Base-by-base conservation (phyloP, 352 stramenopile species). In the Globisporangium alternatum region DNA sequence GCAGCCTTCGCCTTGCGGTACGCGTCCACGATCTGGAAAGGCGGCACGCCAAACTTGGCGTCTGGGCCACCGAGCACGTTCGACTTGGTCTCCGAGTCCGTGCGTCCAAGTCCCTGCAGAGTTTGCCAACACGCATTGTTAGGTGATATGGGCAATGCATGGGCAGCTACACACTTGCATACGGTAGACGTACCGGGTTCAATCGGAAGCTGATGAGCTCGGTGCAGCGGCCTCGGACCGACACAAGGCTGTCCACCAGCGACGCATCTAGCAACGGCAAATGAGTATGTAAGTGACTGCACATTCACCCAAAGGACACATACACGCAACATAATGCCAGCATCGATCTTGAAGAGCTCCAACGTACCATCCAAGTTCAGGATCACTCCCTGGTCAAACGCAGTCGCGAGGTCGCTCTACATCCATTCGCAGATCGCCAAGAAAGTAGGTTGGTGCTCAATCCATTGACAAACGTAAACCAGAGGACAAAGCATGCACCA, bases 181-280 rank as follows among this genome's bases (percentile, higher is more conserved):
- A 35, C 12, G 7, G 10, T 5, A 5, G 5, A 31, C 68, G 28
- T 63, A 78, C 71, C 41, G 89, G 89, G 67, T 96, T 97, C 15
- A 97, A 69, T 9, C 89, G 86, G 62, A 97, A 97, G 62, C 74
- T 94, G 48, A 97, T 95, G 66, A 96, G 74, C 41, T 96, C 85
- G 10, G 88, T 79, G 68, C 83, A 95, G 57, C 78, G 78, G 39
- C 78, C 82, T 6, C 81, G 80, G n/a, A 84, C 80, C 13, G 69
- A 68, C 10, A 91, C 80, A 31, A 96, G 69, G 31, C 71, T 81
- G 69, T 97, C 88, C 2, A 96, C 82, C 13, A 97, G 73, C 60
- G 86, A 92, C 22, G 88, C 74, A 65, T 96, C 84, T 81, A 52
- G 19, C 19, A 22, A 60, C 4, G 31, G 1, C 17, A 28, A 19